Evolutionary conservation across 495 filamentous ascomycete genomes (phyloP).

Genomic region (Penicillium bialowiezense): DNA sequence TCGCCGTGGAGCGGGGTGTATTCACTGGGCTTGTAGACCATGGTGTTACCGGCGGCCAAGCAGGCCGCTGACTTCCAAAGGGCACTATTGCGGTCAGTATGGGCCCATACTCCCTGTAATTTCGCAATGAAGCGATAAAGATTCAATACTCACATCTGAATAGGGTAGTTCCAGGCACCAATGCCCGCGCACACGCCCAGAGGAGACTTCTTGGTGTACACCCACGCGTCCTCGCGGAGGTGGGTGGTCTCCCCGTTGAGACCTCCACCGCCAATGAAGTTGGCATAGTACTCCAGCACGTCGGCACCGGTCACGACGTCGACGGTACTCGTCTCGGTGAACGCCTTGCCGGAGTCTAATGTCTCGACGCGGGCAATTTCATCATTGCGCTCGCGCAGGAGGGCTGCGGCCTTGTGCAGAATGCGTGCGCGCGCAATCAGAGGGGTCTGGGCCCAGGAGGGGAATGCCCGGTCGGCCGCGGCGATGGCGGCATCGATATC

Average conservation of each 20-base stretch:
- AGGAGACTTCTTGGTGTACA: slow-evolving; percentile 72
- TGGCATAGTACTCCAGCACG: slow-evolving; percentile 74
- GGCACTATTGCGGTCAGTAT: slow-evolving; percentile 43
- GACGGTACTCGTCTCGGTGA: slow-evolving; percentile 70
- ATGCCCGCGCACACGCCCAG: slow-evolving; percentile 77
- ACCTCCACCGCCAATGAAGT: slow-evolving; percentile 65
- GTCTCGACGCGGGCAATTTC: slow-evolving; percentile 68
- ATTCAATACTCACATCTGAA: slow-evolving; percentile 60
- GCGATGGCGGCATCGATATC: slow-evolving; percentile 65
- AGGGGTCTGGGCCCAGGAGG: slow-evolving; percentile 63
- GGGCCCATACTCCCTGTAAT: too few relatives aligned
- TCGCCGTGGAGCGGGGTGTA: slow-evolving; percentile 72
- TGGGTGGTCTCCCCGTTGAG: slow-evolving; percentile 67
- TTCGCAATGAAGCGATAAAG: too few relatives aligned
- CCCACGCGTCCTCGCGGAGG: slow-evolving; percentile 66
- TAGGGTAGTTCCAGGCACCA: slow-evolving; percentile 83
- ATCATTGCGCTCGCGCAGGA: slow-evolving; percentile 67
- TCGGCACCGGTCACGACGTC: slow-evolving; percentile 74
- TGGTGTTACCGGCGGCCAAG: slow-evolving; percentile 78
- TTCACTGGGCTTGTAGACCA: slow-evolving; percentile 86
- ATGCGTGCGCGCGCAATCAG: slow-evolving; percentile 65
- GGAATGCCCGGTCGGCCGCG: slow-evolving; percentile 61
- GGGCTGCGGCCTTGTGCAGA: slow-evolving; percentile 62
- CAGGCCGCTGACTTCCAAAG: slow-evolving; percentile 84
- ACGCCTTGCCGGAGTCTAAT: slow-evolving; percentile 72